phyloP scores from a whole-genome alignment of 192 early-diverging fungal genomes.

The Diversispora eburnea region DNA sequence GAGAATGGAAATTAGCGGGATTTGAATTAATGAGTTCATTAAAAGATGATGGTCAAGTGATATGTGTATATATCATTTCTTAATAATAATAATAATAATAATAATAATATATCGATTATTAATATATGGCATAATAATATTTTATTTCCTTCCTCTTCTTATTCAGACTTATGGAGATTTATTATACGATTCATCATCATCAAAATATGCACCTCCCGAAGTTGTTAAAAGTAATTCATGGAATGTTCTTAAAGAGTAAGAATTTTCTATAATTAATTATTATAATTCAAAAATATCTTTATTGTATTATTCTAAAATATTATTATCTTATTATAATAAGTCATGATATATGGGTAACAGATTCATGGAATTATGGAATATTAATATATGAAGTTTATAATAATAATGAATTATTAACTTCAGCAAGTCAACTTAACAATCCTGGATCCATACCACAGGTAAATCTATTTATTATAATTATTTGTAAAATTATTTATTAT shows the following conservation, averaged over 20 bases:
- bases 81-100: too few relatives aligned
- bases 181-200: slow-evolving; percentile 58
- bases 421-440: slow-evolving; percentile 45
- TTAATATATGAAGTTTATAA: slow-evolving; percentile 81
- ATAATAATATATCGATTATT: slow-evolving; percentile 4
- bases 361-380: slow-evolving; percentile 79
- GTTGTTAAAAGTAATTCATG: slow-evolving; percentile 55
- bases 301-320: background rate
- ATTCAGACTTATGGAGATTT: slow-evolving; percentile 59
- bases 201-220: slow-evolving; percentile 73
- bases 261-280: background rate
- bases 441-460: slow-evolving; percentile 59
- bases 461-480: too few relatives aligned
- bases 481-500: background rate
- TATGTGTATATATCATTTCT: slow-evolving; percentile 40
- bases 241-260: slow-evolving; percentile 59
- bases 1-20: slow-evolving; percentile 95
- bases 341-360: slow-evolving; percentile 54
- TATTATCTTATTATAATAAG: slow-evolving; percentile 17
- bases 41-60: slow-evolving; percentile 64
- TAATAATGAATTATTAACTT: slow-evolving; percentile 54
- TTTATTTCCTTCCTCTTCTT: background rate
- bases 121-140: background rate
- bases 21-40: slow-evolving; percentile 73
- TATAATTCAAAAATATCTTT: background rate